Percentiles rank a stretch among this genome's conserved stretches.
Evolutionary conservation across 2,329 filamentous ascomycete genomes (phyloP).

Genomic region (Arthroderma sp.): DNA sequence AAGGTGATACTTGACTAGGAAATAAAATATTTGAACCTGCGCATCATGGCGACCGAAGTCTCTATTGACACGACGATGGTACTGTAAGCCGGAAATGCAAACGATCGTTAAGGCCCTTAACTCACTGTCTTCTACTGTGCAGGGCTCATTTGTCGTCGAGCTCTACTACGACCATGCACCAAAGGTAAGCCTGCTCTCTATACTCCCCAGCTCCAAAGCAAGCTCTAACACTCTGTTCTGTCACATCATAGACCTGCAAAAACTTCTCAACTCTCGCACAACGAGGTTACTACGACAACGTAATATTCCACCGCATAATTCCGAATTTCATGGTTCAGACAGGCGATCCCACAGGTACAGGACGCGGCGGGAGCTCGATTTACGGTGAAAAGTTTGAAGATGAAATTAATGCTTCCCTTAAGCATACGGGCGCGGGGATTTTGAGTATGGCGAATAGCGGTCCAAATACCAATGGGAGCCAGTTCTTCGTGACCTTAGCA

Average conservation of each 20-base stretch:
- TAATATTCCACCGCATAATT: slow-evolving; percentile 88
- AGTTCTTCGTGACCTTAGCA: slow-evolving; percentile 92
- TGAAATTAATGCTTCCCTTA: slow-evolving; percentile 65
- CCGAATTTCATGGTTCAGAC: slow-evolving; percentile 93
- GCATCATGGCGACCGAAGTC: slow-evolving; percentile 60
- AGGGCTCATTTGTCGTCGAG: slow-evolving; percentile 78
- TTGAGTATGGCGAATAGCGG: slow-evolving; percentile 94
- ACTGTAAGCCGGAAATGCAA: slow-evolving; percentile 9
- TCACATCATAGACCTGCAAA: slow-evolving; percentile 49
- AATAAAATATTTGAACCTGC: too few relatives aligned
- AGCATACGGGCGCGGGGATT: slow-evolving; percentile 88
- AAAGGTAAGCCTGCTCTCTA: not conserved
- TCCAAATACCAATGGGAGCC: slow-evolving; percentile 82
- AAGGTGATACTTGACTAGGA: too few relatives aligned
- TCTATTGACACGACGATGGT: slow-evolving; percentile 79
- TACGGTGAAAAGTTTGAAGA: slow-evolving; percentile 91
- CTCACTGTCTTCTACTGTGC: not conserved
- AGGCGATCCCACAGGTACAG: slow-evolving; percentile 87
- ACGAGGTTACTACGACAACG: slow-evolving; percentile 76
- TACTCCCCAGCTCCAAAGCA: not conserved
- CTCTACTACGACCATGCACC: slow-evolving; percentile 73
- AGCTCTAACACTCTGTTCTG: not conserved
- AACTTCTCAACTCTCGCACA: slow-evolving; percentile 74
- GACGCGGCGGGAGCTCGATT: slow-evolving; percentile 75
- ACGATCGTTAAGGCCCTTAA: too few relatives aligned